phyloP scores from a whole-genome alignment of 1,139 yeast genomes.

The Candida tetrigidarum region DNA sequence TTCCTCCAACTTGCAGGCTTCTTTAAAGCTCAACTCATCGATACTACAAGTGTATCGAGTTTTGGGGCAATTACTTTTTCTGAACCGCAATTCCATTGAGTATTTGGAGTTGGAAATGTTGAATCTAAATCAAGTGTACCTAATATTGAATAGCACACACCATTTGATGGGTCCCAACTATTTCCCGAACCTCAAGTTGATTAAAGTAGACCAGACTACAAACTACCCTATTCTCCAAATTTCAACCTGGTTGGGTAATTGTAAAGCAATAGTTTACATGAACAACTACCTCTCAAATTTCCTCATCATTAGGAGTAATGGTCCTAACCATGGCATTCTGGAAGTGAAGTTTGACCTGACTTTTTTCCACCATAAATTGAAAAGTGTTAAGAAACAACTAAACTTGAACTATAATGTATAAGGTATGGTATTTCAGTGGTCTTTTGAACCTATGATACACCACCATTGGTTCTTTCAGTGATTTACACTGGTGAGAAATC shows the following conservation, averaged over 20 bases:
- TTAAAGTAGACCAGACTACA: slow-evolving; percentile 16
- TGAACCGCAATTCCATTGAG: slow-evolving; percentile 7
- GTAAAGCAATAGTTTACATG: slow-evolving; percentile 5
- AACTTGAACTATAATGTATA: not conserved
- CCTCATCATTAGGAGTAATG: not conserved
- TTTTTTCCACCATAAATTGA: slow-evolving; percentile 3
- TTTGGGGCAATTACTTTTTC: slow-evolving; percentile 3
- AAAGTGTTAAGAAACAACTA: not conserved
- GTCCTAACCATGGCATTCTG: not conserved
- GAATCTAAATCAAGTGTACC: slow-evolving; percentile 8
- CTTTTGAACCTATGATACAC: too few species aligned
- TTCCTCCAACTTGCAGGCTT: not conserved
- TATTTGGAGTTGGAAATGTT: slow-evolving; percentile 13
- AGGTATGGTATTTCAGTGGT: too few species aligned
- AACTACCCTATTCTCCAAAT: slow-evolving; percentile 8
- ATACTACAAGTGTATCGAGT: slow-evolving; percentile 2
- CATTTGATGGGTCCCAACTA: not conserved
- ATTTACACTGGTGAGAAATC: too few species aligned
- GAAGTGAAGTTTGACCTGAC: slow-evolving; percentile 3
- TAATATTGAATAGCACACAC: not conserved
- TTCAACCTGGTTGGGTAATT: slow-evolving; percentile 10
- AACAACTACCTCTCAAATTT: slow-evolving; percentile 9
- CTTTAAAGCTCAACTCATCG: slow-evolving; percentile 1
- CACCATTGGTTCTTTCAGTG: too few species aligned
- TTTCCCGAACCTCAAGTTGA: slow-evolving; percentile 8